Evolutionary conservation across 2,329 filamentous ascomycete genomes (phyloP).

Genomic region (Atkinsonella hypoxylon): DNA sequence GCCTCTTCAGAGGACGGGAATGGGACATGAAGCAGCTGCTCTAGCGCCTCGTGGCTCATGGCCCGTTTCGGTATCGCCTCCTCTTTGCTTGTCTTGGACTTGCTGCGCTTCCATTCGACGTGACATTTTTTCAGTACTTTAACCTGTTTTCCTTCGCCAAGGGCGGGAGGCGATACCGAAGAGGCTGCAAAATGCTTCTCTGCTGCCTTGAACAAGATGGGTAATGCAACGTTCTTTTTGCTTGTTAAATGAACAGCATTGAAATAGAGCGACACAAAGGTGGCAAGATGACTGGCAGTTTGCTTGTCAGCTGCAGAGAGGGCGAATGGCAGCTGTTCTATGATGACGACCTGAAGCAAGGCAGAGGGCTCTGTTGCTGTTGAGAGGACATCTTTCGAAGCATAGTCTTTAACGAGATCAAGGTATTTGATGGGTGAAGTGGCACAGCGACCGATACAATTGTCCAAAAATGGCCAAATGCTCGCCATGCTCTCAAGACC

Average conservation of each 20-base stretch:
- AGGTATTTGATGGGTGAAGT: constrained; percentile 74
- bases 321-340: constrained; percentile 68
- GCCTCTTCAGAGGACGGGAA: constrained; percentile 37
- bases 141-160: constrained; percentile 12
- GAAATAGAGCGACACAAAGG: constrained; percentile 48
- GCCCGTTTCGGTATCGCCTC: constrained; percentile 5
- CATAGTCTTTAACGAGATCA: constrained; percentile 47
- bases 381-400: constrained; percentile 17
- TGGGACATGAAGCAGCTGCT: constrained; percentile 38
- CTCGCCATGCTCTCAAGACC: constrained; percentile 20
- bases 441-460: constrained; percentile 65
- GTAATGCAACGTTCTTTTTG: neutral
- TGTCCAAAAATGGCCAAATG: constrained; percentile 66
- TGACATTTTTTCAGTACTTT: constrained; percentile 9
- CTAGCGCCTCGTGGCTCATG: constrained; percentile 33
- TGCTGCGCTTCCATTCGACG: constrained; percentile 6
- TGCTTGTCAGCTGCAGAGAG: constrained; percentile 36
- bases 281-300: constrained; percentile 34
- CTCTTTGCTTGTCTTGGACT: neutral
- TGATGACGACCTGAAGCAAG: constrained; percentile 54
- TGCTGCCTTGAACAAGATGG: constrained; percentile 16
- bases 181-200: constrained; percentile 17
- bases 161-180: constrained; percentile 11
- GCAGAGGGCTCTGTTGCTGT: constrained; percentile 28
- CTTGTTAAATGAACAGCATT: constrained; percentile 31